phyloP scores from a whole-genome alignment of 2,329 filamentous ascomycete species.

The Calonectria hawksworthii region DNA sequence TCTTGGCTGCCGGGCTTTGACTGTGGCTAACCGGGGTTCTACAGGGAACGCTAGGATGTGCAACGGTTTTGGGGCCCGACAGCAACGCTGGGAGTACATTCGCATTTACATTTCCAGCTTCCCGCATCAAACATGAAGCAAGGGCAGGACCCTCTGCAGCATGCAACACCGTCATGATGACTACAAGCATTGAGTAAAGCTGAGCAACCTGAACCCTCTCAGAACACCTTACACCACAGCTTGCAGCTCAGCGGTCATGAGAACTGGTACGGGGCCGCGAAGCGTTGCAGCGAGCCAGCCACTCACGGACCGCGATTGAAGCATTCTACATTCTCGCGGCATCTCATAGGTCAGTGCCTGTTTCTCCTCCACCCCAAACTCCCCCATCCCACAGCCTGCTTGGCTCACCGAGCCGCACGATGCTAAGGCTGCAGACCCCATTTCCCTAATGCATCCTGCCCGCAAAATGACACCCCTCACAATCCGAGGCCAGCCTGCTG shows the following conservation, averaged over 20 bases:
- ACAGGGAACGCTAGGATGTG: background rate
- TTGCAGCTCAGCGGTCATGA: slow-evolving; percentile 6
- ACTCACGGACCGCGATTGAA: slow-evolving; percentile 7
- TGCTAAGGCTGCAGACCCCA: slow-evolving; percentile 8
- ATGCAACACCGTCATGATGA: background rate
- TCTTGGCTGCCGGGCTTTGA: background rate
- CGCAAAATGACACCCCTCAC: slow-evolving; percentile 16
- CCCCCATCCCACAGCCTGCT: slow-evolving; percentile 6
- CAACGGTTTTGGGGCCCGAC: background rate
- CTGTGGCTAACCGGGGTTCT: background rate
- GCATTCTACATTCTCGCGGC: slow-evolving; percentile 10
- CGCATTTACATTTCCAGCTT: slow-evolving; percentile 1
- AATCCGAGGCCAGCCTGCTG: slow-evolving; percentile 15
- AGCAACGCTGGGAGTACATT: background rate
- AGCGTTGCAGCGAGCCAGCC: background rate
- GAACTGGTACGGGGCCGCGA: background rate
- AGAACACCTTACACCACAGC: background rate
- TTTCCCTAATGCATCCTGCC: slow-evolving; percentile 12
- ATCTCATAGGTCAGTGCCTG: slow-evolving; percentile 18
- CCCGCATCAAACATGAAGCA: background rate
- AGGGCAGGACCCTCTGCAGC: background rate
- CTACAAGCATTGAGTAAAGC: background rate
- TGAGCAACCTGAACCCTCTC: background rate
- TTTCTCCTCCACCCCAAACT: background rate
- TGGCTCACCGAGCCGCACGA: slow-evolving; percentile 24